Conservation (phyloP, 2,329 filamentous ascomycete genomes). For the Fusarium marasasianum region DNA sequence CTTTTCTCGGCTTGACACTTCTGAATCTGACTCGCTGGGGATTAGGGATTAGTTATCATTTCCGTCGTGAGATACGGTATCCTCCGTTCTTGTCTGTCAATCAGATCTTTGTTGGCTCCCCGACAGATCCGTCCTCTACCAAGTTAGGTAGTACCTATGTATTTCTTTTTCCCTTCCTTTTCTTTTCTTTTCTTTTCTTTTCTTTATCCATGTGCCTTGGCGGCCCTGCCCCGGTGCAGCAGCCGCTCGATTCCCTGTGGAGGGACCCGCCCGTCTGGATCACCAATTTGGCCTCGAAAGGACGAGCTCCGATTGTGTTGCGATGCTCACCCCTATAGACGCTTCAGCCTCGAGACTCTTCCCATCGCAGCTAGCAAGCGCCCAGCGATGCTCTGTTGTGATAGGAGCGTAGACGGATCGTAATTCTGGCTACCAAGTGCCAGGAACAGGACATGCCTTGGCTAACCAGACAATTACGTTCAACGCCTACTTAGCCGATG, state of each 20-base stretch:
- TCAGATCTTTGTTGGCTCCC: conserved; percentile 16
- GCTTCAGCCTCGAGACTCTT: conserved; percentile 18
- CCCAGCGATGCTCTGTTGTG: conserved; percentile 19
- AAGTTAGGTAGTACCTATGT: not conserved
- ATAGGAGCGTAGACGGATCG: conserved; percentile 10
- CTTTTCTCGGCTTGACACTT: not conserved
- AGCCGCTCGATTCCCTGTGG: conserved; percentile 30
- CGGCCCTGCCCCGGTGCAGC: conserved; percentile 16
- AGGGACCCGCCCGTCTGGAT: conserved; percentile 32
- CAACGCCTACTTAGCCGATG: not conserved
- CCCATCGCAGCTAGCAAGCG: conserved; percentile 21
- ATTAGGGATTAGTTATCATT: not conserved
- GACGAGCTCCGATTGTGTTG: conserved; percentile 21
- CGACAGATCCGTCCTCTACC: conserved; percentile 1
- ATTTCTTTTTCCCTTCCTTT: not conserved
- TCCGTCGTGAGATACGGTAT: not conserved
- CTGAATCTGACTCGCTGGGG: not conserved
- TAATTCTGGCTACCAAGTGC: not conserved
- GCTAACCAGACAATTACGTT: conserved; percentile 1
- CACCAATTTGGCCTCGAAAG: conserved; percentile 28
- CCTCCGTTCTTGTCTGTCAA: conserved; percentile 12
- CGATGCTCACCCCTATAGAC: conserved; percentile 20
- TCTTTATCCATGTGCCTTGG: conserved; percentile 1
- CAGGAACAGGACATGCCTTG: not conserved
- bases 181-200: not conserved